Base-by-base conservation (phyloP, 148 eudicot species). In the Pouteria glomerata region DNA sequence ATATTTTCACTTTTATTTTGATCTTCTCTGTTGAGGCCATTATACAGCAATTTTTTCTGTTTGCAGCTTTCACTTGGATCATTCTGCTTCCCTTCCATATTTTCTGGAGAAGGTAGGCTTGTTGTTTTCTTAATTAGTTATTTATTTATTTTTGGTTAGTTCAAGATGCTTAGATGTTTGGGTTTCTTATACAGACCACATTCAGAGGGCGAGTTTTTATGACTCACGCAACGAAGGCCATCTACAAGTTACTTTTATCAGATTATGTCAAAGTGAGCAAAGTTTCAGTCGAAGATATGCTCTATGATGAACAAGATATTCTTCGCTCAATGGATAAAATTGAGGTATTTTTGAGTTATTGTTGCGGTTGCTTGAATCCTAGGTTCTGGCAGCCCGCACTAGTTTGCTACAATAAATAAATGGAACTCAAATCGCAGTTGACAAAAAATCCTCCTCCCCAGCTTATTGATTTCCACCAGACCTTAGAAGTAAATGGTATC, bases 231-330 rank as follows among this genome's bases (percentile, higher is more conserved):
- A 94, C 98, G 21, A 91, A 94, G 82, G 97, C 97, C 66, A 85
- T 94, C 53, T 94, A 91, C 80, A 89, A 87, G 86, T 75, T 94
- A 79, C 88, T 94, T 82, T 80, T 91, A 82, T 80, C 96, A 0
- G 98, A 94, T 78, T 94, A 87, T 85, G 95, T 91, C 48, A 94
- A 94, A 94, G 98, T 94, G 69, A 94, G 96, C 87, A 94, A 94
- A 79, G 97, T 94, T 42, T 94, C 98, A 60, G 97, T 91, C 69
- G 98, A 94, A 76, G 98, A 94, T 73, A 94, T 94, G 98, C 53
- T 91, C 70, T 94, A 45, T 68, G 93, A 91, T 79, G 98, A 94
- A 81, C 92, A 91, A 73, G 97, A 94, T 77, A 91, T 94, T 65
- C 79, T 85, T 77, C 93, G 96, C n/a, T 91, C 98, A 53, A 91